Base-by-base conservation (phyloP, 2,329 filamentous ascomycete species). In the Dryadomyces quercus-mongolicae region DNA sequence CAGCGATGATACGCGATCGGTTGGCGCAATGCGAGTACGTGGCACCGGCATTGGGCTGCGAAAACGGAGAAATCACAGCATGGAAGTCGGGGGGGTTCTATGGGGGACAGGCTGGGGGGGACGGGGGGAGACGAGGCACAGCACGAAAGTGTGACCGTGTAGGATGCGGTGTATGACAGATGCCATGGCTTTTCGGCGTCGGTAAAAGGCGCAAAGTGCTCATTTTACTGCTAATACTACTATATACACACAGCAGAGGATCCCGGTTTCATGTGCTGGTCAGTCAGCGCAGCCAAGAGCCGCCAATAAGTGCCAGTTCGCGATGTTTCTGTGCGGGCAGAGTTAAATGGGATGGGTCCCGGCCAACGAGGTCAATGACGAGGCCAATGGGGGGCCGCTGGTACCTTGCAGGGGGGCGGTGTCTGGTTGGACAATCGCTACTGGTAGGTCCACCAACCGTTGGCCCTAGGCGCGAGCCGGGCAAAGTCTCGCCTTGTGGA, bases 321-420 rank as follows among this genome's bases (percentile, higher is more conserved):
- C 21, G 45, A 47, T 47, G 20, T n/a, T 21, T 13, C 36, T 40
- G 10, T 40, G 36, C 36, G 3, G 10, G 10, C 3, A 12, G 36
- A 40, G 36, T 40, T 12, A 40, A 40, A 40, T 40, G 36, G 10
- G 36, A 40, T 16, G 36, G 36, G 36, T 40, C 36, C 36, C 18
- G 13, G 13, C 7, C n/a, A n/a, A 13, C 8, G 16, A 42, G 16
- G 8, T n/a, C 16, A 9, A 44, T n/a, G 8, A 44, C 20, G 16
- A 8, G 25, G 49, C 49, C 49, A 51, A 52, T 52, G 15, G 45
- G 42, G 12, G 50, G 15, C 15, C 38, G 12, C 42, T 15, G 36
- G 50, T 52, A 45, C 50, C 50, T 52, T 52, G 50, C 50, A 45
- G 50, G 16, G 38, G 49, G 36, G 20, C 34, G n/a, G 21, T 13